Evolutionary conservation across 805 yeast genomes (phyloP).

Genomic region (Blastobotrys chiropterorum): DNA sequence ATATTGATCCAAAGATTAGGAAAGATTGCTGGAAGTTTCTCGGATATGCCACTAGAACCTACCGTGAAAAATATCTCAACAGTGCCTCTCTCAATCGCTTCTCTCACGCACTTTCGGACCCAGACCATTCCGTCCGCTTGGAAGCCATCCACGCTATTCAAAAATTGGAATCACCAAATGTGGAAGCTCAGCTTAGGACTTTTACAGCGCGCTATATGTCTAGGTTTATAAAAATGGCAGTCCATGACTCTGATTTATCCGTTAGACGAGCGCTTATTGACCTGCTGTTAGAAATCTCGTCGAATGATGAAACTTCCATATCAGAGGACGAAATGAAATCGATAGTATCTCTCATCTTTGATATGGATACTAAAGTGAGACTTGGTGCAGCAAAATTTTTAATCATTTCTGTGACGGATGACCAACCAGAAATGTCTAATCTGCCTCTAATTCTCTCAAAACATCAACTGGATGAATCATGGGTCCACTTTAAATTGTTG

Average conservation of each 20-base stretch:
- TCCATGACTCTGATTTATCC: slow-evolving; percentile 47
- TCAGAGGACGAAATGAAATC: slow-evolving; percentile 50
- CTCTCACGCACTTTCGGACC: slow-evolving; percentile 83
- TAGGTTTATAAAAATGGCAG: slow-evolving; percentile 59
- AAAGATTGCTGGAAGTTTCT: slow-evolving; percentile 58
- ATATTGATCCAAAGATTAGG: slow-evolving; percentile 66
- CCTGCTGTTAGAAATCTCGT: slow-evolving; percentile 45
- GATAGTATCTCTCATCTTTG: slow-evolving; percentile 38
- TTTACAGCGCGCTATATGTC: slow-evolving; percentile 69
- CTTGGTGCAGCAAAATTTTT: slow-evolving; percentile 51
- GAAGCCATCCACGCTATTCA: slow-evolving; percentile 56
- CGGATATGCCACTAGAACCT: slow-evolving; percentile 63
- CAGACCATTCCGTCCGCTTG: slow-evolving; percentile 50
- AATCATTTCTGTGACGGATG: slow-evolving; percentile 5
- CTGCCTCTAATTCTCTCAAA: not conserved
- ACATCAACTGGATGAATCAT: not conserved
- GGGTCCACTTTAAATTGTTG: not conserved
- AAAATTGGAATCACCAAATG: slow-evolving; percentile 29
- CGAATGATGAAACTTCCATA: slow-evolving; percentile 51
- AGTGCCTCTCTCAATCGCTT: slow-evolving; percentile 66
- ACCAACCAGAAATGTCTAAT: slow-evolving; percentile 4
- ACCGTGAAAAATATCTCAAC: slow-evolving; percentile 67
- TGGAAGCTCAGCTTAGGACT: slow-evolving; percentile 63
- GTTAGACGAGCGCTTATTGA: slow-evolving; percentile 48
- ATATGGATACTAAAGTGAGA: slow-evolving; percentile 30